Conservation (phyloP, 2,329 filamentous ascomycete species). For the Rasamsonia emersonii region DNA sequence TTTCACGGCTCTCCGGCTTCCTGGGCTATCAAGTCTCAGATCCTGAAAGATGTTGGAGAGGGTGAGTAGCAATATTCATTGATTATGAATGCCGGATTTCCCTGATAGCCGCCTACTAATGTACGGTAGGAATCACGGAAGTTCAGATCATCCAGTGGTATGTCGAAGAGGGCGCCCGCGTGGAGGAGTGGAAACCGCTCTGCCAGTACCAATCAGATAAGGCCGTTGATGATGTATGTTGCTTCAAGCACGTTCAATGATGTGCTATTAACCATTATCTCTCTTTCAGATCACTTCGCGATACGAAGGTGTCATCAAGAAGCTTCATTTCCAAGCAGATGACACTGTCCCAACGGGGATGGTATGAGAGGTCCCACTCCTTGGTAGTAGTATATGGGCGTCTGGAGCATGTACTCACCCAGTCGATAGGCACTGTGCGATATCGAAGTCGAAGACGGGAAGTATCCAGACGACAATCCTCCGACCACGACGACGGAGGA, state of each 20-base stretch:
- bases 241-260: not conserved
- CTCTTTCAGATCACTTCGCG: conserved; percentile 81
- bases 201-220: conserved; percentile 99
- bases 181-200: conserved; percentile 95
- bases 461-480: conserved; percentile 51
- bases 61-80: conserved; percentile 24
- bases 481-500: conserved; percentile 19
- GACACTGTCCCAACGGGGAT: conserved; percentile 93
- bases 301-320: conserved; percentile 92
- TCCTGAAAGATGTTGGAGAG: conserved; percentile 37
- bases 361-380: conserved; percentile 25
- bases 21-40: conserved; percentile 30
- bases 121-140: conserved; percentile 94
- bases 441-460: conserved; percentile 80
- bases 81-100: too few relatives aligned
- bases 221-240: conserved; percentile 54
- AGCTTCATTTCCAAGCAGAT: conserved; percentile 87
- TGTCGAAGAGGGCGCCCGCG: conserved; percentile 85
- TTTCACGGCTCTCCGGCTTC: conserved; percentile 28
- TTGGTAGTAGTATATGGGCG: not conserved
- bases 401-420: not conserved
- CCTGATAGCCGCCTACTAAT: too few relatives aligned
- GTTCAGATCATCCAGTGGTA: conserved; percentile 99
- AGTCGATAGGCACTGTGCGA: conserved; percentile 67
- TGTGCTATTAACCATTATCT: conserved; percentile 9